A percentile compares a stretch with the other conserved stretches of the same genome.
Conservation (phyloP, 495 filamentous ascomycete genomes). For the Letharia columbiana region DNA sequence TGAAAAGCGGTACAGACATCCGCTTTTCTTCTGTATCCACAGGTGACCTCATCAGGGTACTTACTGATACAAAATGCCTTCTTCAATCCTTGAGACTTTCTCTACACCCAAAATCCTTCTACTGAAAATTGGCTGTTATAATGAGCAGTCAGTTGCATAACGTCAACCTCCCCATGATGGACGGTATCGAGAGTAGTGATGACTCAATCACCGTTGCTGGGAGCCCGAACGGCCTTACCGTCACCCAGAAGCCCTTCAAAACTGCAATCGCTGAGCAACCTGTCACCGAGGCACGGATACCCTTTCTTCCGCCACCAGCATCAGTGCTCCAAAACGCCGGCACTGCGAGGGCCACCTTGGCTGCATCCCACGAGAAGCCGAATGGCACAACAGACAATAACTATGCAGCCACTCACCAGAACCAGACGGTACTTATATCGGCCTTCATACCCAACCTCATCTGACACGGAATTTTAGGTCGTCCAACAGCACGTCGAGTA, state of each 20-base stretch:
- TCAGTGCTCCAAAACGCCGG: not conserved
- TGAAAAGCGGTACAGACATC: not conserved
- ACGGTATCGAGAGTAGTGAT: not conserved
- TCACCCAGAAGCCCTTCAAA: not conserved
- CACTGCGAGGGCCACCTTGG: not conserved
- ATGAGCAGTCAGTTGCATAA: not conserved
- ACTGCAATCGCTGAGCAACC: not conserved
- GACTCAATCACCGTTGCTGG: not conserved
- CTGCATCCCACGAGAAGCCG: not conserved
- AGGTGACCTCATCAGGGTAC: not conserved
- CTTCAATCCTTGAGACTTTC: not conserved
- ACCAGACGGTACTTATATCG: not conserved
- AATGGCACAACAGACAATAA: not conserved
- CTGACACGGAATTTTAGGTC: constrained; percentile 23
- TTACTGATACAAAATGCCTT: not conserved
- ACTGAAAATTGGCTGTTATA: not conserved
- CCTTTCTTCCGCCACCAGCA: not conserved
- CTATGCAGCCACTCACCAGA: not conserved
- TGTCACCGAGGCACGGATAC: not conserved
- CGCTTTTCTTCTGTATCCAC: not conserved
- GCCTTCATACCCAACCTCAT: not conserved
- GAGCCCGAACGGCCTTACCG: not conserved
- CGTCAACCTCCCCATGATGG: not conserved
- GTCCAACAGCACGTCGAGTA: constrained; percentile 48
- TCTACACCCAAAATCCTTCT: not conserved